phyloP scores from a whole-genome alignment of 352 stramenopile genomes.

The Phytophthora colocasiae region DNA sequence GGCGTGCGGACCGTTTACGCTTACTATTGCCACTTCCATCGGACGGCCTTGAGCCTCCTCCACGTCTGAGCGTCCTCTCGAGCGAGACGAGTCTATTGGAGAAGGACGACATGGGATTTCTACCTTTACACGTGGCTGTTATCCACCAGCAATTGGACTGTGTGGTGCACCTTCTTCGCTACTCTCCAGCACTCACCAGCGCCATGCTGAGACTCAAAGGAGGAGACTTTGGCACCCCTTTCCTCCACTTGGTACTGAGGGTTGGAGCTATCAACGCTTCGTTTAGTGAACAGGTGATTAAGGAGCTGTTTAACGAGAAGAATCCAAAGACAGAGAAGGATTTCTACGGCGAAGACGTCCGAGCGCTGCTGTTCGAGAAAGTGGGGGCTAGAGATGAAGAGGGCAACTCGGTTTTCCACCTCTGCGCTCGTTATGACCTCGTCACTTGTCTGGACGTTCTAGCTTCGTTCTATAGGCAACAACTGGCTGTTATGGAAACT shows the following conservation, averaged over 20 bases:
- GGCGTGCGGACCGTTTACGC: conserved; percentile 51
- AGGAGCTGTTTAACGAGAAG: conserved; percentile 42
- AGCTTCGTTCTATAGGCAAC: conserved; percentile 50
- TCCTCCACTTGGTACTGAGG: conserved; percentile 74
- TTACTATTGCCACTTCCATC: conserved; percentile 49
- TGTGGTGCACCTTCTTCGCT: conserved; percentile 57
- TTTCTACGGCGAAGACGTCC: conserved; percentile 47
- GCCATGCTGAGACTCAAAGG: conserved; percentile 76
- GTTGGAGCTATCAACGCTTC: conserved; percentile 63
- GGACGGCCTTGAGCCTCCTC: conserved; percentile 8
- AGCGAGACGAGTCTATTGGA: conserved; percentile 69
- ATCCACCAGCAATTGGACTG: conserved; percentile 62
- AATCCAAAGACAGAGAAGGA: neutral
- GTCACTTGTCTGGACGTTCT: conserved; percentile 51
- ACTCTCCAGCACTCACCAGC: conserved; percentile 70
- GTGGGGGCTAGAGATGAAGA: conserved; percentile 70
- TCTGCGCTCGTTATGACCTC: conserved; percentile 78
- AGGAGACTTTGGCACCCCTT: conserved; percentile 64
- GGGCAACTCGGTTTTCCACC: conserved; percentile 81
- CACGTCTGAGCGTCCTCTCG: conserved; percentile 49
- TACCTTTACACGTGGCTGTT: conserved; percentile 78
- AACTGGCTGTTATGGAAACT: conserved; percentile 25
- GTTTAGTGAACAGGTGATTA: conserved; percentile 52
- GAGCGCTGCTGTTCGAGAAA: conserved; percentile 58
- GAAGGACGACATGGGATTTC: conserved; percentile 86